phyloP scores from a whole-genome alignment of 2,329 filamentous ascomycete genomes.

The Dactylonectria estremocensis region DNA sequence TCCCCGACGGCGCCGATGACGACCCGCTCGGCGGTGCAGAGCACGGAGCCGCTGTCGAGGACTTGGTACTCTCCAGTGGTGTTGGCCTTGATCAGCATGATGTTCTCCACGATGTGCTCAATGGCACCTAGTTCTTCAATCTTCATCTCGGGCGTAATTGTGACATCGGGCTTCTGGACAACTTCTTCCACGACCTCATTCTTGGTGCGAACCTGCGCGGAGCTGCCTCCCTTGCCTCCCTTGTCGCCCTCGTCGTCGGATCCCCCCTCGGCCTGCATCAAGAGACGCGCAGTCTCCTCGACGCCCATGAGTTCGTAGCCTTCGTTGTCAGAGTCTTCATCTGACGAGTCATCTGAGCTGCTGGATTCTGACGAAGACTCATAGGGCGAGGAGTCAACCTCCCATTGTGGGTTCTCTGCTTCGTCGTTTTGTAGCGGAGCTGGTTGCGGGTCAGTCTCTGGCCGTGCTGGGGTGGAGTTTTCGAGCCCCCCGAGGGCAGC shows the following conservation, averaged over 20 bases:
- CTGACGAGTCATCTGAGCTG: slow-evolving; percentile 73
- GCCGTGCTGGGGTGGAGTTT: slow-evolving; percentile 30
- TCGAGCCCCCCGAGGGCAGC: slow-evolving; percentile 60
- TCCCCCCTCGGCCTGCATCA: slow-evolving; percentile 87
- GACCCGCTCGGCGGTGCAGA: slow-evolving; percentile 82
- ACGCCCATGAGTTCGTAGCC: slow-evolving; percentile 82
- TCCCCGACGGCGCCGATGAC: slow-evolving; percentile 89
- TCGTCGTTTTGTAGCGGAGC: slow-evolving; percentile 52
- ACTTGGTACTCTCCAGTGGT: slow-evolving; percentile 87
- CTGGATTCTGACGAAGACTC: slow-evolving; percentile 75
- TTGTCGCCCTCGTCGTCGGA: slow-evolving; percentile 82
- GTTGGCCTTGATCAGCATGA: slow-evolving; percentile 83
- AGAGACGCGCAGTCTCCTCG: slow-evolving; percentile 85
- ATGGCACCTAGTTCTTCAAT: slow-evolving; percentile 83
- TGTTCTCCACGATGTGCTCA: slow-evolving; percentile 83
- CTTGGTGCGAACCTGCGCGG: slow-evolving; percentile 78
- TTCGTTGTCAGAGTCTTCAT: slow-evolving; percentile 71
- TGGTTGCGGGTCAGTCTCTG: slow-evolving; percentile 30
- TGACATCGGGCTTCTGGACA: slow-evolving; percentile 82
- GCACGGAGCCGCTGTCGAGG: slow-evolving; percentile 85
- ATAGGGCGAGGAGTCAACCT: slow-evolving; percentile 83
- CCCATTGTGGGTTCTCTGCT: slow-evolving; percentile 82
- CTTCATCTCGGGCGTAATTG: slow-evolving; percentile 82
- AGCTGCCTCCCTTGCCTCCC: slow-evolving; percentile 56
- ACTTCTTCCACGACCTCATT: slow-evolving; percentile 81